phyloP scores from a whole-genome alignment of 1,284 basidiomycete genomes.

The Austroboletus niveus region DNA sequence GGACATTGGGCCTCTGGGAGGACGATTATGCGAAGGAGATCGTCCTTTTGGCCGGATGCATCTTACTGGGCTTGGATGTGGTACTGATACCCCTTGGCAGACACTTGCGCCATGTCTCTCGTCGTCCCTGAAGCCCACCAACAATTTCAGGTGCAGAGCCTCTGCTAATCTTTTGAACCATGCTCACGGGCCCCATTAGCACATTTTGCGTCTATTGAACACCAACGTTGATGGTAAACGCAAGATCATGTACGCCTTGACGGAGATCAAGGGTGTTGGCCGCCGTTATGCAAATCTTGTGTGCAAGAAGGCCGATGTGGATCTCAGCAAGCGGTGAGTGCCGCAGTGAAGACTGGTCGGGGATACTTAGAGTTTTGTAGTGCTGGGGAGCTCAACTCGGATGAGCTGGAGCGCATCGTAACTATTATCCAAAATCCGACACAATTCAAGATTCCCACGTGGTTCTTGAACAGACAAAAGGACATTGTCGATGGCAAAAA shows the following conservation, averaged over 20 bases:
- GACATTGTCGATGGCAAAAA: conserved; percentile 98
- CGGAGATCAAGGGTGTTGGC: conserved; percentile 99
- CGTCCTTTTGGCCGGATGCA: conserved; percentile 19
- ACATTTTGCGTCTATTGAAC: conserved; percentile 98
- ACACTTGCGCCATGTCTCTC: conserved; percentile 72
- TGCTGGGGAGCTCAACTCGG: conserved; percentile 92
- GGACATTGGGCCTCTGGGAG: neutral
- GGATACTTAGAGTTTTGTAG: conserved; percentile 38
- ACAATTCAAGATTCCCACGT: conserved; percentile 99
- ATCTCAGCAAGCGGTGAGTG: conserved; percentile 95
- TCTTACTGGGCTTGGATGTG: conserved; percentile 7
- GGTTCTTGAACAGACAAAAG: conserved; percentile 99
- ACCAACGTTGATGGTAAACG: conserved; percentile 99
- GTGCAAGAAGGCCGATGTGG: conserved; percentile 99
- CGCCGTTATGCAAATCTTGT: conserved; percentile 98
- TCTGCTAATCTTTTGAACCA: neutral
- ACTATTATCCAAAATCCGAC: conserved; percentile 99
- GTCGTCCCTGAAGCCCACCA: conserved; percentile 90
- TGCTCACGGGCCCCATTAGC: conserved; percentile 45
- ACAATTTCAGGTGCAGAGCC: conserved; percentile 76
- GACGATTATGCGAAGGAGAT: neutral
- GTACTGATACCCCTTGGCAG: conserved; percentile 18
- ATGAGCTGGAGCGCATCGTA: conserved; percentile 98
- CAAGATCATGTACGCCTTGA: conserved; percentile 97
- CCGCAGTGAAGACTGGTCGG: neutral